Evolutionary conservation across 208 protist genomes (phyloP), one percentile per base, ranked within the genome.

Genomic region (Spongospora subterranea): DNA sequence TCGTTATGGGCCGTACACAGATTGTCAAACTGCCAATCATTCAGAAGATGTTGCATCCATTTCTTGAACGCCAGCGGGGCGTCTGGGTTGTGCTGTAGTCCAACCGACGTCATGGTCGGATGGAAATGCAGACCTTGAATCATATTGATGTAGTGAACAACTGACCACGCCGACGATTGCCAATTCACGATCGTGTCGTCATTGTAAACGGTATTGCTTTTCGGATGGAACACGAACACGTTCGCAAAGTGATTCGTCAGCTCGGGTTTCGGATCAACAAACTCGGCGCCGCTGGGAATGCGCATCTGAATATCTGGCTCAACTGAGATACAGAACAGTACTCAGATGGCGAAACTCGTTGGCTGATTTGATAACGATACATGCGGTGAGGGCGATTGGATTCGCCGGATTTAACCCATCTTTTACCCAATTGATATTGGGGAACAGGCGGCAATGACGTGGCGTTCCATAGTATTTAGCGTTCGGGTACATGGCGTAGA

Each of bases 11-110:
- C 89, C 0, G 89, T 91, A 0, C 53, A 54, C 1, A 91, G 64
- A 89, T 82, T 91, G 89, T 91, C 89, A 45, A 91, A 91, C 29
- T 91, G 53, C 45, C 45, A 91, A 45, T 91, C 89, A n/a, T 41
- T 24, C 53, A 91, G 32, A 45, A 91, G 29, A 24, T 91, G n/a
- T 32, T 35, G 45, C 0, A 91, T 20, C 89, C 89, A 91, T 0
- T 0, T 24, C n/a, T 45, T 54, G 54, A 77, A 91, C 53, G 65
- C 35, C 32, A 88, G 32, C 0, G 89, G 89, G 20, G 60, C 89
- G 6, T 89, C 89, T 0, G 45, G 24, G 32, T 45, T 91, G 45
- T 45, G 89, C 32, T 88, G 32, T 39, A 91, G 41, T 32, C 89
- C 89, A 38, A 66, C 53, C 0, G 39, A 41, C n/a, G 53, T 91